Evolutionary conservation across 805 yeast species (phyloP), one percentile per base, ranked within the genome.

Genomic region (Candida hispaniensis): DNA sequence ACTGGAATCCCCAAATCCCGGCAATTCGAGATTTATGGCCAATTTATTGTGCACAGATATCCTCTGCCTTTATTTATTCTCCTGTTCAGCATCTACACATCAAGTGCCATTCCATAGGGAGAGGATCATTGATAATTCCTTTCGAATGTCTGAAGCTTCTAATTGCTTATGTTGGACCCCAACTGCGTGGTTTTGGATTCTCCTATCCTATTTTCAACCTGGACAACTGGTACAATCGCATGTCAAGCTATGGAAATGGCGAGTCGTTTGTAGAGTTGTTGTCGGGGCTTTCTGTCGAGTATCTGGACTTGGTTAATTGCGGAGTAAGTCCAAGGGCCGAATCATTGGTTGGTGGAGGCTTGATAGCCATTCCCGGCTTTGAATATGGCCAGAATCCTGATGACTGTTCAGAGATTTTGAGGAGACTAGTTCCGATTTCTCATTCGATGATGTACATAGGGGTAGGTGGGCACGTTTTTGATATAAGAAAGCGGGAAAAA

Each of bases 381-480:
- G 36, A 32, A 17, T 27, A 32, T 6, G 39, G 41, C 6, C 41
- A 34, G 17, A 39, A 48, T 21, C 48, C 51, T 2, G 18, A 33
- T 17, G 28, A 34, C 6, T 22, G 18, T 24, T 25, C 18, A 11
- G 39, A 47, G 6, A 16, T 30, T 15, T 33, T 41, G 7, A 42
- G 48, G 12, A 34, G 34, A 7, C 44, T 43, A 3, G 47, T 46
- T 14, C 35, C 48, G 10, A 46, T 50, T 4, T 27, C 44, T n/a
- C 41, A 49, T 13, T 40, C 45, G 2, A 30, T 40, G 14, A 17
- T n/a, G n/a, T 32, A 32, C 14, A 28, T 32, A 7, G 36, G 36
- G 2, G 24, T 32, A 6, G 36, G 36, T 2, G 23, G 28, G 6
- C 36, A 32, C 18, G 36, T 32, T 6, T 32, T 32, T n/a, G 36